These are phyloP conservation scores for Calocybe cyanea DNA, from an alignment of 768 basidiomycete genomes.

Conservation along the genomic window DNA sequence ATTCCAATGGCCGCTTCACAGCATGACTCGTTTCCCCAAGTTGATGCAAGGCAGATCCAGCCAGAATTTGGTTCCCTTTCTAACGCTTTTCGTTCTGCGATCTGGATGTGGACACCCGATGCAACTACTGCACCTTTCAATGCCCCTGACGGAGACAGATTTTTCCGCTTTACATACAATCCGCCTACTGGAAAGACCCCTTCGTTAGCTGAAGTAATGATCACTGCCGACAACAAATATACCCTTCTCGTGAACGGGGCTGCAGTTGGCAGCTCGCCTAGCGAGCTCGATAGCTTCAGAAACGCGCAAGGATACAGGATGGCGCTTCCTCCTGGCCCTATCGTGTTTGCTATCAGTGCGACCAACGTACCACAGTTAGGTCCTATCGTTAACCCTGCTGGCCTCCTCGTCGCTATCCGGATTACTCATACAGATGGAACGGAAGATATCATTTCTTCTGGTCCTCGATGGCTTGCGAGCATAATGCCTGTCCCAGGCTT, in stretches of 20 bases:
- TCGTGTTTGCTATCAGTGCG: slow-evolving; percentile 11
- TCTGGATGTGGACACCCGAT: background rate
- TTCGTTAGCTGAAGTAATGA: background rate
- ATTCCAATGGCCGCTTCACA: no score
- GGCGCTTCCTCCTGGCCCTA: slow-evolving; percentile 11
- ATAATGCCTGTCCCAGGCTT: slow-evolving; percentile 4
- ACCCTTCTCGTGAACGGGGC: slow-evolving; percentile 12
- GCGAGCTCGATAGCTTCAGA: slow-evolving; percentile 4
- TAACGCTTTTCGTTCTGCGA: background rate
- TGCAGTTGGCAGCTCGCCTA: slow-evolving; percentile 5
- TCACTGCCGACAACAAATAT: slow-evolving; percentile 9
- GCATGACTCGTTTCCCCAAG: no score
- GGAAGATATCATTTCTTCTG: slow-evolving; percentile 6
- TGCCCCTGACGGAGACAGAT: background rate
- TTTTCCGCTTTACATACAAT: background rate
- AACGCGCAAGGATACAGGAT: slow-evolving; percentile 12
- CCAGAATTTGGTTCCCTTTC: background rate
- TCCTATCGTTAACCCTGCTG: slow-evolving; percentile 9
- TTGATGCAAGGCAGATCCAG: background rate
- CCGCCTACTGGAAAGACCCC: background rate
- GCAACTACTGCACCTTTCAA: background rate
- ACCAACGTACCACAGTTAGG: slow-evolving; percentile 4
- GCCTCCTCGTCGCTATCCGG: slow-evolving; percentile 11
- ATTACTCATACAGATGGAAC: slow-evolving; percentile 14
- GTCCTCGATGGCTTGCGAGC: slow-evolving; percentile 8